Evolutionary conservation across 345 rosid species (phyloP), one percentile per base, ranked within the genome.

Genomic region (Brassica cretica): DNA sequence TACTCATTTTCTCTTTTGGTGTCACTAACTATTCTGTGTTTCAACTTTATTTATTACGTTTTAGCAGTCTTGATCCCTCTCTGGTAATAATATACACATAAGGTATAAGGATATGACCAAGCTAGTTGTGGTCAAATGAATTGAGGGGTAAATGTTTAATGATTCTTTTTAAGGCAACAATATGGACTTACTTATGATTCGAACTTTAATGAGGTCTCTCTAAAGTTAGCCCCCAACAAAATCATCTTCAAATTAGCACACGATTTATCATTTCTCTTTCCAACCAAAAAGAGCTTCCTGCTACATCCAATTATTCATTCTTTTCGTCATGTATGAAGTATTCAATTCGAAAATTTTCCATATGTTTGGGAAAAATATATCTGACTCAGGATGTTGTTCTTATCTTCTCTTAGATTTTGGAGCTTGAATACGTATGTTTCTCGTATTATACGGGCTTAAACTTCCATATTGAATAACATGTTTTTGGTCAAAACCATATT

Each of bases 181-280:
- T 27, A 77, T 76, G 51, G 60, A 51, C 64, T 70, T 76, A 70
- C 53, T 56, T 70, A 83, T 80, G 80, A 77, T 80, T 80, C 37
- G 29, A 62, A 79, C 75, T 71, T 60, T 74, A 70, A 66, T 77
- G 70, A 66, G 82, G 77, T 81, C 76, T 70, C 71, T 74, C 81
- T 62, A 80, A 77, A 78, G 81, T 49, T 73, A 80, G 27, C 67
- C 75, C 79, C 82, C 82, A 79, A 79, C 82, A 79, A 79, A 79
- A 79, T 79, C 82, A 79, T 79, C 82, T 73, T 77, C 73, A 56
- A 80, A 80, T 80, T 65, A 74, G 82, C 81, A 77, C 76, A 78
- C 76, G 76, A 75, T 68, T 62, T 69, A 80, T 75, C 68, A 80
- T 80, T 74, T 68, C 72, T 64, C 76, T 69, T 80, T 69, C 72